Conservation (phyloP, 768 basidiomycete species). For the Phanerodontia chrysosporium region DNA sequence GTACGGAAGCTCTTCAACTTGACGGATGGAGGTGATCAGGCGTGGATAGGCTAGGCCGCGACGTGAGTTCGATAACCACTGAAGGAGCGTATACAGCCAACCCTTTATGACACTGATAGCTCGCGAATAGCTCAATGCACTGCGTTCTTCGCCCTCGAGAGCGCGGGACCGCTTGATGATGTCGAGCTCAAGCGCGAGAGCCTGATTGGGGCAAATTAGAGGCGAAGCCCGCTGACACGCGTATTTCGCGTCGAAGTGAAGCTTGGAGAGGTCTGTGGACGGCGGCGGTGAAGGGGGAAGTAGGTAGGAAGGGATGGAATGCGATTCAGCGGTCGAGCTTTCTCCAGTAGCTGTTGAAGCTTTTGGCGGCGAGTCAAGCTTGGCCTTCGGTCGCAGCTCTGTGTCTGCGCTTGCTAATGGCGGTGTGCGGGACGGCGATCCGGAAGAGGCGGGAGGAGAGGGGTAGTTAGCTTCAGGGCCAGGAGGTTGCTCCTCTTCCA, state of each 20-base stretch:
- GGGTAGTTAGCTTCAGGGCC: conserved; percentile 1
- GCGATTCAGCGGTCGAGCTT: neutral
- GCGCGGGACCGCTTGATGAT: conserved; percentile 54
- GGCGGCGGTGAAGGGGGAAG: conserved; percentile 18
- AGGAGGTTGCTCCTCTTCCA: conserved; percentile 5
- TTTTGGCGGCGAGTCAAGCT: neutral
- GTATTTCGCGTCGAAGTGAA: conserved; percentile 38
- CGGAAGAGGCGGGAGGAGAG: conserved; percentile 5
- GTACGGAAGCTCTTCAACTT: conserved; percentile 30
- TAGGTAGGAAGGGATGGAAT: conserved; percentile 19
- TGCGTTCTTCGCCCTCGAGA: conserved; percentile 63
- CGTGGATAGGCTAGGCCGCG: conserved; percentile 29
- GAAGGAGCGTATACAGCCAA: neutral
- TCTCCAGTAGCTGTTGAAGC: neutral
- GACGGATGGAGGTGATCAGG: conserved; percentile 23
- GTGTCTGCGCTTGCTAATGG: neutral
- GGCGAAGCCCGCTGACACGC: conserved; percentile 64
- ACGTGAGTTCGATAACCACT: neutral
- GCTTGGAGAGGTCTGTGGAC: conserved; percentile 15
- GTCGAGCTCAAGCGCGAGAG: conserved; percentile 51
- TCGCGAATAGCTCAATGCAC: conserved; percentile 68
- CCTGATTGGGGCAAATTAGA: conserved; percentile 66
- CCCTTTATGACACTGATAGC: conserved; percentile 56
- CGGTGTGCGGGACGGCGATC: neutral
- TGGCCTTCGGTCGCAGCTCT: neutral